Percentiles rank a stretch among this genome's conserved stretches.
These are phyloP conservation scores for Pythium chondricola DNA, from an alignment of 352 stramenopile species.

Conservation along the genomic window DNA sequence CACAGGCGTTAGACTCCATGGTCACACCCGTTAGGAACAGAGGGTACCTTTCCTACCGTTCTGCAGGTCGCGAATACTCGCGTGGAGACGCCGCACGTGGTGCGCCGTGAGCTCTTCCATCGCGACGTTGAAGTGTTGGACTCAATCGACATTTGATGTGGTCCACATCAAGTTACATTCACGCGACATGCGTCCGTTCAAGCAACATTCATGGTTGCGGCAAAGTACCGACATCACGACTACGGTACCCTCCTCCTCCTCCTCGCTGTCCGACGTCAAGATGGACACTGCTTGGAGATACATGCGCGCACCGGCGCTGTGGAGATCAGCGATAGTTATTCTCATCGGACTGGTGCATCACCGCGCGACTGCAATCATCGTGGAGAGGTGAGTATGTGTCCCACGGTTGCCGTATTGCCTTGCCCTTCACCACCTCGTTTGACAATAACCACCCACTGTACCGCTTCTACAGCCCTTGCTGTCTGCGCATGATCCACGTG, in stretches of 20 bases:
- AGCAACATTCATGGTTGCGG: constrained; percentile 2
- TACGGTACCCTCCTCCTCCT: background rate
- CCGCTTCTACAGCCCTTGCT: constrained; percentile 34
- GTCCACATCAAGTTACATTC: background rate
- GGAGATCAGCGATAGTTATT: background rate
- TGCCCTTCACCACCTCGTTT: background rate
- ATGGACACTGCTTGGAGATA: background rate
- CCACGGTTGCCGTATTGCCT: background rate
- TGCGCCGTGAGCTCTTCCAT: constrained; percentile 17
- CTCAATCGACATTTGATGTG: background rate
- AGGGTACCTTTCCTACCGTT: constrained; percentile 14
- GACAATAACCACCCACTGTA: background rate
- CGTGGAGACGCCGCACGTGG: constrained; percentile 28
- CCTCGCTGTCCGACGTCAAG: too few relatives aligned
- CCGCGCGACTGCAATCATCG: constrained; percentile 26
- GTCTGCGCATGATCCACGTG: constrained; percentile 60
- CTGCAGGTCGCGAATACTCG: constrained; percentile 32
- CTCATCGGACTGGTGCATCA: background rate
- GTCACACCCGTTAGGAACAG: background rate
- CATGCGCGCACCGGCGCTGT: constrained; percentile 1
- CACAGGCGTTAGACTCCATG: background rate
- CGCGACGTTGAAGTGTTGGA: constrained; percentile 2
- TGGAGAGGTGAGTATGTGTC: constrained; percentile 30
- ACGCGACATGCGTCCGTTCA: background rate
- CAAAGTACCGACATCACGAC: background rate